Evolutionary conservation across 1,284 basidiomycete genomes (phyloP).

Genomic region (Microbotryomycetes sp.): DNA sequence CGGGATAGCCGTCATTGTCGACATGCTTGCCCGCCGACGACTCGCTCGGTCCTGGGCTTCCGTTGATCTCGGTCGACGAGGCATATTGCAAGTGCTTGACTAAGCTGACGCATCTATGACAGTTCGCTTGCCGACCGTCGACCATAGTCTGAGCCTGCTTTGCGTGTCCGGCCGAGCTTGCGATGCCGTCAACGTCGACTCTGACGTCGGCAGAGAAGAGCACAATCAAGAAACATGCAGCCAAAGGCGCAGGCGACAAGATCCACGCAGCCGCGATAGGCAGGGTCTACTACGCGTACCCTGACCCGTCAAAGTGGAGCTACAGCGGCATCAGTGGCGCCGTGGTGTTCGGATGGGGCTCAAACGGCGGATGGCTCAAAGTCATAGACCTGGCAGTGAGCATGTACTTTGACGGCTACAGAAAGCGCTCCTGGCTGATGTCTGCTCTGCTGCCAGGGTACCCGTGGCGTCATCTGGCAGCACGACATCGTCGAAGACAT

Average conservation of each 20-base stretch:
- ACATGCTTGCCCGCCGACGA: too few relatives aligned
- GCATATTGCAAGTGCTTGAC: too few relatives aligned
- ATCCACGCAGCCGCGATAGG: slow-evolving; percentile 69
- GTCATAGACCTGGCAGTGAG: slow-evolving; percentile 64
- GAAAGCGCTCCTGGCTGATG: too few relatives aligned
- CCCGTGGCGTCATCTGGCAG: slow-evolving; percentile 84
- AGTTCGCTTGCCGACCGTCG: too few relatives aligned
- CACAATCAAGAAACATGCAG: slow-evolving; percentile 31
- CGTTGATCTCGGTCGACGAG: too few relatives aligned
- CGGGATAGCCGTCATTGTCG: too few relatives aligned
- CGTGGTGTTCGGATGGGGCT: slow-evolving; percentile 56
- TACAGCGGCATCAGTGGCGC: slow-evolving; percentile 81
- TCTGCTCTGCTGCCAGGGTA: slow-evolving; percentile 49
- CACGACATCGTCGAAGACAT: slow-evolving; percentile 84
- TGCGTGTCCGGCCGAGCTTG: too few relatives aligned
- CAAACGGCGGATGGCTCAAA: slow-evolving; percentile 57
- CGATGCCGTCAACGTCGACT: slow-evolving; percentile 27
- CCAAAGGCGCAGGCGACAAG: slow-evolving; percentile 32
- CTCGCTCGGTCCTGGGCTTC: too few relatives aligned
- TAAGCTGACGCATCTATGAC: too few relatives aligned
- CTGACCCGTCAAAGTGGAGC: slow-evolving; percentile 65
- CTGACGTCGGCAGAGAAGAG: slow-evolving; percentile 32
- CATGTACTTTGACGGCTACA: too few relatives aligned
- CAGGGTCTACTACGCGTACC: slow-evolving; percentile 75
- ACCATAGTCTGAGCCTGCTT: too few relatives aligned